These are phyloP conservation scores for Termitomyces heimii DNA, from an alignment of 768 basidiomycete genomes.

Conservation along the genomic window DNA sequence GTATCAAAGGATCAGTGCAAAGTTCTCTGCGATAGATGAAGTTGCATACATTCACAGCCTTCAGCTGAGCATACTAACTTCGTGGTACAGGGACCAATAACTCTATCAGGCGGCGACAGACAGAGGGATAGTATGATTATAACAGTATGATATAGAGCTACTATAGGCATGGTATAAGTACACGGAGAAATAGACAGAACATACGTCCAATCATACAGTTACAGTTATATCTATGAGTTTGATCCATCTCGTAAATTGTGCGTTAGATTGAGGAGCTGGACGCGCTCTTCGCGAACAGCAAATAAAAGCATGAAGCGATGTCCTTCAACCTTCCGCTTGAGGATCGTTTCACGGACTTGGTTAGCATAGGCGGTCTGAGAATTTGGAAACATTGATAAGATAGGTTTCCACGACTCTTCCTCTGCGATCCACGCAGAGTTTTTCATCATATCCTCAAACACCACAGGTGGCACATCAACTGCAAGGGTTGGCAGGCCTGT, in stretches of 20 bases:
- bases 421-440: constrained; percentile 62
- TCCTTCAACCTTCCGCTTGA: constrained; percentile 58
- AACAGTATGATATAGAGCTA: not conserved
- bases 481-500: constrained; percentile 63
- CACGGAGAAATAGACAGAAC: not conserved
- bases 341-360: constrained; percentile 62
- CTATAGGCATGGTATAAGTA: not conserved
- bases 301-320: constrained; percentile 58
- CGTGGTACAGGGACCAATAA: too few species aligned
- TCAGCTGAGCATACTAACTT: too few species aligned
- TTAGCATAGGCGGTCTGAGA: constrained; percentile 56
- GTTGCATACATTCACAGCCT: too few species aligned
- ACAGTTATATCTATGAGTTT: constrained; percentile 6
- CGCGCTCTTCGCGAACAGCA: constrained; percentile 62
- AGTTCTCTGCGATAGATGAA: too few species aligned
- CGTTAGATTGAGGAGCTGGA: constrained; percentile 48
- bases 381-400: constrained; percentile 49
- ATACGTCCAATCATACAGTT: constrained; percentile 3
- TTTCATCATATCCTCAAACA: constrained; percentile 60
- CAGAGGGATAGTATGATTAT: not conserved
- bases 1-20: too few species aligned
- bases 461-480: constrained; percentile 54
- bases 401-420: constrained; percentile 68
- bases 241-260: constrained; percentile 12
- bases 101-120: too few species aligned